Evolutionary conservation across 139 green algal species (phyloP).

Genomic region (Coelastrella sp.): DNA sequence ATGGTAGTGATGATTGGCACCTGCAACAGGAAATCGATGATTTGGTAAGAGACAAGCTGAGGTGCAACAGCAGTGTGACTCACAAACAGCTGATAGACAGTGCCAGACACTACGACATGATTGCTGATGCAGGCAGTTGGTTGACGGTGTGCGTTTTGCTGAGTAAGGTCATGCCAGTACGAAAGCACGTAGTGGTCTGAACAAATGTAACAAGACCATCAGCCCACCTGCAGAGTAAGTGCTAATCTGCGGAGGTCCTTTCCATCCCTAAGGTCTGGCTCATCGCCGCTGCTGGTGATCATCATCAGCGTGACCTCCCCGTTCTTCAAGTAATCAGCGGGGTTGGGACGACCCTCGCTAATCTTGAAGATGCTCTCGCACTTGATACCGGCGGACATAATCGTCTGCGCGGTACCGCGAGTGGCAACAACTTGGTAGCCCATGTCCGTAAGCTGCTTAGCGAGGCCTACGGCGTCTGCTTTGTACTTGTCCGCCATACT

Average conservation of each 20-base stretch:
- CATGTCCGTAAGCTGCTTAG: slow-evolving; percentile 85
- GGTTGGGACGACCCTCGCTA: slow-evolving; percentile 92
- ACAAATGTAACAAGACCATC: background rate
- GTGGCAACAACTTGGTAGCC: slow-evolving; percentile 94
- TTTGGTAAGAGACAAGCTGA: no score
- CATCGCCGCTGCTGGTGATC: slow-evolving; percentile 93
- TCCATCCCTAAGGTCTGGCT: slow-evolving; percentile 92
- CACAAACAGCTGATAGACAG: background rate
- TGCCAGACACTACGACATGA: background rate
- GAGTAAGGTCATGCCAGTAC: no score
- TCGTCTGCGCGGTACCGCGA: slow-evolving; percentile 79
- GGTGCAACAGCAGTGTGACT: background rate
- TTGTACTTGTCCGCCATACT: slow-evolving; percentile 91
- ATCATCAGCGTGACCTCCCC: slow-evolving; percentile 94
- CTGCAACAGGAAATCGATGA: slow-evolving; percentile 57
- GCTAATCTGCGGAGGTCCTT: slow-evolving; percentile 93
- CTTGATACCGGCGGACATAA: slow-evolving; percentile 72
- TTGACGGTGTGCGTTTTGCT: no score
- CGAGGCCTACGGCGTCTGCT: slow-evolving; percentile 61
- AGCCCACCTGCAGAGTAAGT: slow-evolving; percentile 79
- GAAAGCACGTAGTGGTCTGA: background rate
- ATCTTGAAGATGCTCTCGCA: slow-evolving; percentile 95
- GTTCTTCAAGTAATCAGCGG: slow-evolving; percentile 86
- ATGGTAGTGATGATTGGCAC: slow-evolving; percentile 98
- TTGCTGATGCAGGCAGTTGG: no score